Base-by-base conservation (phyloP, 441 rosid genomes). In the Eruca vesicaria region DNA sequence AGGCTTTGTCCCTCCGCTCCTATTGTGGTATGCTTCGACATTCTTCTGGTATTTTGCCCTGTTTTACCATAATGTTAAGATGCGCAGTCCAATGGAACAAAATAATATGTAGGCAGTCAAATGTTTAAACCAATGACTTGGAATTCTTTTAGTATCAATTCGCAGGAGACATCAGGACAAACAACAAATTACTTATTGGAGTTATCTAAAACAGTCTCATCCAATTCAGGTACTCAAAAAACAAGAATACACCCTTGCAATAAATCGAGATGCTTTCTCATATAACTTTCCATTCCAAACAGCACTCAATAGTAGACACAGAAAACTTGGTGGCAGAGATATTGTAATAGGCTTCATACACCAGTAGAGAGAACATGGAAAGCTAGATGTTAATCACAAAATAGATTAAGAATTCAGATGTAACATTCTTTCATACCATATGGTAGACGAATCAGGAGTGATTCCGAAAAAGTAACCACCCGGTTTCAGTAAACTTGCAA, bases 41-140 rank as follows among this genome's bases (percentile, higher is more conserved):
- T 93, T 96, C 83, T 96, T 93, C 86, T 96, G 99, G 80, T 96
- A 96, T 73, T 96, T 96, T 35, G 99, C 99, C 98, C 98, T 96
- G 86, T 72, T 75, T 52, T 11, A 68, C 45, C 67, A 75, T 6
- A 62, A 74, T 7, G 45, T 81, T 52, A 28, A 59, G 60, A 20
- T n/a, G n/a, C n/a, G n/a, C n/a, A 31, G 26, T 68, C 33, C 60
- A 60, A 67, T 12, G 28, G 56, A 15, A 60, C 60, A 63, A 31
- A n/a, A 16, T 56, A 33, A 2, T 58, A 41, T 11, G n/a, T 21
- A n/a, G n/a, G 55, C 66, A 65, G 26, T 35, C 15, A 36, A 59
- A 48, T 16, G 21, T 7, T 15, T 8, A 45, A 45, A 45, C 18
- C 5, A 21, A 48, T 3, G 31, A 63, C 38, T 2, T 28, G 5